Evolutionary conservation across 192 early-diverging fungal species (phyloP), one percentile per base, ranked within the genome.

Genomic region (Diversispora eburnea): DNA sequence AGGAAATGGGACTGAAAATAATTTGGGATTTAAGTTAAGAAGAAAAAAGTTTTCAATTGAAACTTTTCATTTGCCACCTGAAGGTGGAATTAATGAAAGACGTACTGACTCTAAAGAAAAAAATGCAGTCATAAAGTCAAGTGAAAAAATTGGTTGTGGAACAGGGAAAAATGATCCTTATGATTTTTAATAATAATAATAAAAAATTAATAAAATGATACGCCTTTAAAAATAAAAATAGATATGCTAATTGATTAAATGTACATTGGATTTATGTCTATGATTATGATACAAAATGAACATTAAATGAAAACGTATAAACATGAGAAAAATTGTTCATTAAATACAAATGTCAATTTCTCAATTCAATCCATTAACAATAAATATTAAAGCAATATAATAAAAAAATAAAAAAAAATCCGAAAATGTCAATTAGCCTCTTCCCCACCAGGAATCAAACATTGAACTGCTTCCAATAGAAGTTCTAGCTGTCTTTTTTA

Each of bases 41-140:
- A 80, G 97, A 67, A 98, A 97, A 77, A 84, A 92, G 72, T 99
- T 99, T 82, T 83, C 87, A 8, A 92, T 99, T 39, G 95, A 97
- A 72, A 91, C 94, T 0, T 95, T 96, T 76, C 89, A 93, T 76
- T 81, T 99, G 61, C 97, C 97, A n/a, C 94, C 95, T 7, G 97
- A 99, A 74, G 91, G 89, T 52, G 94, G 93, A 45, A 91, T 92
- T 0, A 84, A 82, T 17, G 86, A 91, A 61, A 78, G 91, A 54
- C 79, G 89, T 19, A 33, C 12, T 54, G n/a, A 54, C 51, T 17
- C 13, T 54, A 54, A 54, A 10, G 51, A 54, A 54, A 54, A 17
- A 17, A 54, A 17, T 54, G 10, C 10, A 52, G 3, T 10, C 51
- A 33, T 33, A 33, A 33, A 33, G 25, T 33, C 25, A 33, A 33